Evolutionary conservation across 306 rosid genomes (phyloP).

Genomic region (Sphenostylis stenocarpa): DNA sequence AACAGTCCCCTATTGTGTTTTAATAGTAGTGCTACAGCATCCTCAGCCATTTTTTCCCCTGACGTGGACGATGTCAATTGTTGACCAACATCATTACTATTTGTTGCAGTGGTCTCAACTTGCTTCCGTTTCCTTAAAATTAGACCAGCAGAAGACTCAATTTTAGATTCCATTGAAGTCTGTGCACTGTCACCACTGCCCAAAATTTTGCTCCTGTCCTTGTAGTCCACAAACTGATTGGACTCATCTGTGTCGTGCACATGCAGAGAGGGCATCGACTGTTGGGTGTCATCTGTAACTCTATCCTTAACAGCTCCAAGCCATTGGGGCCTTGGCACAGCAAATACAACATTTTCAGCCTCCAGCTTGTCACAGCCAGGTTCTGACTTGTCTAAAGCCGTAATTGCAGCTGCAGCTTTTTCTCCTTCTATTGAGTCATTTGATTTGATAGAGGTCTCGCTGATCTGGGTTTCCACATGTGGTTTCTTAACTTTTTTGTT

Average conservation of each 20-base stretch:
- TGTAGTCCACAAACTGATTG: conserved; percentile 77
- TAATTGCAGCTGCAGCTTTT: conserved; percentile 35
- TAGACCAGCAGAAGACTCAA: conserved; percentile 87
- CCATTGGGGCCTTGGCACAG: conserved; percentile 82
- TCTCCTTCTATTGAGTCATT: conserved; percentile 43
- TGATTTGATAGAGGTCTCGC: conserved; percentile 18
- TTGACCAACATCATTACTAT: conserved; percentile 38
- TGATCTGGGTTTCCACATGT: conserved; percentile 36
- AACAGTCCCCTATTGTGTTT: conserved; percentile 70
- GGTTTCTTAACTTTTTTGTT: conserved; percentile 43
- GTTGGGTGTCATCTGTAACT: conserved; percentile 50
- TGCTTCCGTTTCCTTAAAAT: conserved; percentile 86
- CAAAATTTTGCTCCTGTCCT: conserved; percentile 74
- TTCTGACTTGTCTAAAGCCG: conserved; percentile 43
- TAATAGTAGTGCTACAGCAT: conserved; percentile 90
- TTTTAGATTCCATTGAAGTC: conserved; percentile 39
- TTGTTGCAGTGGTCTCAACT: conserved; percentile 49
- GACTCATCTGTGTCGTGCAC: conserved; percentile 45
- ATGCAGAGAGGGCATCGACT: conserved; percentile 34
- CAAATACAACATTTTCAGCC: conserved; percentile 50
- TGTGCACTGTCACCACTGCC: conserved; percentile 37
- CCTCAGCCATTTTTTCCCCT: conserved; percentile 69
- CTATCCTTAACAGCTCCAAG: conserved; percentile 72
- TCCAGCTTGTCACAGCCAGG: conserved; percentile 42
- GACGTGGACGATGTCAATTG: conserved; percentile 49